A percentile compares a stretch with the other conserved stretches of the same genome.
These are phyloP conservation scores for Amanita rimosa DNA, from an alignment of 768 basidiomycete species.

Conservation along the genomic window DNA sequence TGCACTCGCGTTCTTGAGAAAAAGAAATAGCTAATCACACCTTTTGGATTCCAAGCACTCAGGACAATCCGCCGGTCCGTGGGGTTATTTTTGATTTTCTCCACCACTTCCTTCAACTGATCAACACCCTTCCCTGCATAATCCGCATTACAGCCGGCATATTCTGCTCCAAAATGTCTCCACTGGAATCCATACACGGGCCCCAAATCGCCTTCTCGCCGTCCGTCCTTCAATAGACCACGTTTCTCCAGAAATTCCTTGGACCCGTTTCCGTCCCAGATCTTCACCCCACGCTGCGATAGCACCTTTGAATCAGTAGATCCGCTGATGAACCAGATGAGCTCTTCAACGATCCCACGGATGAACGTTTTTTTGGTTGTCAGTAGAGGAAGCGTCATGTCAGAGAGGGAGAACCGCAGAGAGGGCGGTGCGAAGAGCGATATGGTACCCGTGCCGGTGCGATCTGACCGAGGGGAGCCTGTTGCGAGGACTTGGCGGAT, in stretches of 20 bases:
- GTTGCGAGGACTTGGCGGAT: slow-evolving; percentile 63
- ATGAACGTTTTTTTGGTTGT: slow-evolving; percentile 95
- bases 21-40: slow-evolving; percentile 24
- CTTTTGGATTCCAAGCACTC: slow-evolving; percentile 97
- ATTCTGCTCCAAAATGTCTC: slow-evolving; percentile 88
- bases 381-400: slow-evolving; percentile 72
- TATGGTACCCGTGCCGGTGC: slow-evolving; percentile 91
- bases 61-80: slow-evolving; percentile 91
- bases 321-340: slow-evolving; percentile 89
- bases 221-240: slow-evolving; percentile 63
- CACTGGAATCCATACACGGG: slow-evolving; percentile 98
- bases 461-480: slow-evolving; percentile 76
- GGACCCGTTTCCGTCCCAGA: slow-evolving; percentile 97
- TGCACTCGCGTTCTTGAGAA: too few relatives aligned
- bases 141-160: slow-evolving; percentile 59
- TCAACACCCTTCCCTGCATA: slow-evolving; percentile 85
- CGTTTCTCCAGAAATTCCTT: slow-evolving; percentile 76
- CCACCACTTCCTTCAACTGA: slow-evolving; percentile 80
- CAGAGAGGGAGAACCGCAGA: slow-evolving; percentile 77
- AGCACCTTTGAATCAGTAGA: slow-evolving; percentile 72
- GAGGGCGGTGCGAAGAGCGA: slow-evolving; percentile 87
- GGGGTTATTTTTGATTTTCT: slow-evolving; percentile 87
- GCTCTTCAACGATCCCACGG: slow-evolving; percentile 85
- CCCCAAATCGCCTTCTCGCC: slow-evolving; percentile 80
- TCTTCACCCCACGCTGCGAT: slow-evolving; percentile 76